Percentiles rank a stretch among this genome's conserved stretches.
phyloP scores from a whole-genome alignment of 2,329 filamentous ascomycete genomes.

The Pyrenophora graminea region DNA sequence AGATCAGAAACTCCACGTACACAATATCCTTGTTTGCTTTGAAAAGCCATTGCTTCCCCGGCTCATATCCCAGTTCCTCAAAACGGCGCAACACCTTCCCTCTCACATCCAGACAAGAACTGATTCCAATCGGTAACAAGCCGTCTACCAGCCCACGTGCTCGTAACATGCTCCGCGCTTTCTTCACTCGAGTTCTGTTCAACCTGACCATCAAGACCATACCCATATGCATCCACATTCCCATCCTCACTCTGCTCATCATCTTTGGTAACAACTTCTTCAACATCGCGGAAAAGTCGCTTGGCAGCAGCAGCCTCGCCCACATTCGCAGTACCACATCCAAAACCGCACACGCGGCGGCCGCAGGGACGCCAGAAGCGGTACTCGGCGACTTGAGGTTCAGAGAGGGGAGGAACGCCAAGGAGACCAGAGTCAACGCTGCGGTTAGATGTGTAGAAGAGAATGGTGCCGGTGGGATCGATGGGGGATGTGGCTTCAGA shows the following conservation, averaged over 20 bases:
- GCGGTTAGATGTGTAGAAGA: slow-evolving; percentile 39
- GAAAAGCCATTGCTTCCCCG: background rate
- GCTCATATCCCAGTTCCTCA: slow-evolving; percentile 2
- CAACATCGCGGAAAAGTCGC: slow-evolving; percentile 34
- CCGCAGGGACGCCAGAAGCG: slow-evolving; percentile 45
- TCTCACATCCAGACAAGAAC: slow-evolving; percentile 22
- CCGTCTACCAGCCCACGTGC: slow-evolving; percentile 18
- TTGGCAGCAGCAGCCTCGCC: slow-evolving; percentile 39
- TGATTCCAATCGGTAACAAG: slow-evolving; percentile 19
- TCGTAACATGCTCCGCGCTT: background rate
- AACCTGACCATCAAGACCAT: slow-evolving; percentile 6
- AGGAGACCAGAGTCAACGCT: slow-evolving; percentile 33
- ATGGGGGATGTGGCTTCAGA: slow-evolving; percentile 29
- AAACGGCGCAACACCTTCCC: slow-evolving; percentile 24
- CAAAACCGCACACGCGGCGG: slow-evolving; percentile 35
- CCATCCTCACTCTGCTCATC: background rate
- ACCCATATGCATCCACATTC: background rate
- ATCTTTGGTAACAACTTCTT: slow-evolving; percentile 16
- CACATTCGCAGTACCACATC: slow-evolving; percentile 32
- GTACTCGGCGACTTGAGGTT: slow-evolving; percentile 43
- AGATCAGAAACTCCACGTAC: background rate
- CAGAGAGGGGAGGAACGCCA: slow-evolving; percentile 35
- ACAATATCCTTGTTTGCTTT: background rate
- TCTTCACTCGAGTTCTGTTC: background rate
- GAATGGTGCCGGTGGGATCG: slow-evolving; percentile 33